Evolutionary conservation across 139 green algal species (phyloP).

Genomic region (Mesotaenium endlicherianum): DNA sequence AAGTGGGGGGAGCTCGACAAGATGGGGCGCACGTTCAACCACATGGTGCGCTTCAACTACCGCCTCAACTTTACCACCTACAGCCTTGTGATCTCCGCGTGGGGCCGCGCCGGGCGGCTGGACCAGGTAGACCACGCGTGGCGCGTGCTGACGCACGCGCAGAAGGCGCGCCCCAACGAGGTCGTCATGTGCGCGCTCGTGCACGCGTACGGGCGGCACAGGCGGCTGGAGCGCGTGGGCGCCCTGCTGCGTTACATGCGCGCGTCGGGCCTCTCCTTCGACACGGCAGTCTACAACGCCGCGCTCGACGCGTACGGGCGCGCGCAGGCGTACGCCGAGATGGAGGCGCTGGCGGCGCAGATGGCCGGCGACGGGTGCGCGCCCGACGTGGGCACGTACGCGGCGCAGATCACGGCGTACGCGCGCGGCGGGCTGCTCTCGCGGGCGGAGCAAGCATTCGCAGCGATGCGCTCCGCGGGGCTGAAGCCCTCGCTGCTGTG

Average conservation of each 20-base stretch:
- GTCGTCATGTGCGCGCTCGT: not conserved
- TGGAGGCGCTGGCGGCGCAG: not conserved
- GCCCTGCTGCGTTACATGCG: not conserved
- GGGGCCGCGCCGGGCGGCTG: not conserved
- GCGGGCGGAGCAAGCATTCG: not conserved
- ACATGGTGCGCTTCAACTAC: slow-evolving; percentile 11
- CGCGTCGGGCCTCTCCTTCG: not conserved
- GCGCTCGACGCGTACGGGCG: not conserved
- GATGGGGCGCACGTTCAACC: not conserved
- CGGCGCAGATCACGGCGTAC: not conserved
- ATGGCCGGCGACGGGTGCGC: not conserved
- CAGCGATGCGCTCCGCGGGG: not conserved
- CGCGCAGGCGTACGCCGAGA: not conserved
- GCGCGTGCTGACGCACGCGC: not conserved
- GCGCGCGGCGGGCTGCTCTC: not conserved
- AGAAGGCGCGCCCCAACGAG: not conserved
- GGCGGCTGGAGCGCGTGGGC: not conserved
- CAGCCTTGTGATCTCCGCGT: slow-evolving; percentile 5
- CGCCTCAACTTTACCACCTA: not conserved
- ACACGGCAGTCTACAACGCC: not conserved
- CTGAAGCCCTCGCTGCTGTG: not conserved
- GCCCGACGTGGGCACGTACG: not conserved
- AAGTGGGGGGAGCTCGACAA: not conserved
- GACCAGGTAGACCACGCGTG: not conserved
- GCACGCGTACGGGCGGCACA: slow-evolving; percentile 1